Percentiles rank a stretch among this genome's conserved stretches.
These are phyloP conservation scores for Fraxinus albicans DNA, from an alignment of 305 asterid genomes.

Conservation along the genomic window DNA sequence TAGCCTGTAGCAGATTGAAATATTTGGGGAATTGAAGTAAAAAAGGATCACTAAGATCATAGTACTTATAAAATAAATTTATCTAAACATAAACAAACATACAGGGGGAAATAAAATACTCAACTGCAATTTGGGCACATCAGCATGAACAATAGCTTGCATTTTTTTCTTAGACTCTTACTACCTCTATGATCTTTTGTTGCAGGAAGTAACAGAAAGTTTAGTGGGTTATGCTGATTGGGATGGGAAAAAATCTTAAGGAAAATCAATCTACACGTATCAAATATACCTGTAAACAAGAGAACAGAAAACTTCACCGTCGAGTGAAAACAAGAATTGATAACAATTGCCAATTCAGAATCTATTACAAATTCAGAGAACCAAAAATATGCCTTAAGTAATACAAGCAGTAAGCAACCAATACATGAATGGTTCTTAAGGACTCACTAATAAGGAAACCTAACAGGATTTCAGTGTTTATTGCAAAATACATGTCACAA, in stretches of 20 bases:
- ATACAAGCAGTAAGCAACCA: neutral
- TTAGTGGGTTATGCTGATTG: neutral
- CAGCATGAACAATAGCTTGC: neutral
- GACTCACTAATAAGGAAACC: neutral
- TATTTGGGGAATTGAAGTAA: neutral
- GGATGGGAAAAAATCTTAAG: neutral
- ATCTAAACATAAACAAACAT: neutral
- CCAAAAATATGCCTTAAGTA: neutral
- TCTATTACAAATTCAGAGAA: neutral
- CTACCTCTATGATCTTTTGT: neutral
- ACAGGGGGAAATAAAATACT: neutral
- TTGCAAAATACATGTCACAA: neutral
- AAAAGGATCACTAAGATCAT: neutral
- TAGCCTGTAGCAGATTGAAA: neutral
- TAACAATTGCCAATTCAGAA: neutral
- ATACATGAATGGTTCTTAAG: neutral
- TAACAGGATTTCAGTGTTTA: neutral
- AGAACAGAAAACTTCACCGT: neutral
- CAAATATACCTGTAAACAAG: neutral
- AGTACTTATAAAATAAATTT: neutral
- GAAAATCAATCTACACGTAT: neutral
- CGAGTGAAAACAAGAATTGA: neutral
- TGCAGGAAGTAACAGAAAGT: neutral
- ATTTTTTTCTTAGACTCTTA: neutral
- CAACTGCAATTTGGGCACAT: neutral